Base-by-base conservation (phyloP, 495 filamentous ascomycete species). In the Filosporella fistucella region DNA sequence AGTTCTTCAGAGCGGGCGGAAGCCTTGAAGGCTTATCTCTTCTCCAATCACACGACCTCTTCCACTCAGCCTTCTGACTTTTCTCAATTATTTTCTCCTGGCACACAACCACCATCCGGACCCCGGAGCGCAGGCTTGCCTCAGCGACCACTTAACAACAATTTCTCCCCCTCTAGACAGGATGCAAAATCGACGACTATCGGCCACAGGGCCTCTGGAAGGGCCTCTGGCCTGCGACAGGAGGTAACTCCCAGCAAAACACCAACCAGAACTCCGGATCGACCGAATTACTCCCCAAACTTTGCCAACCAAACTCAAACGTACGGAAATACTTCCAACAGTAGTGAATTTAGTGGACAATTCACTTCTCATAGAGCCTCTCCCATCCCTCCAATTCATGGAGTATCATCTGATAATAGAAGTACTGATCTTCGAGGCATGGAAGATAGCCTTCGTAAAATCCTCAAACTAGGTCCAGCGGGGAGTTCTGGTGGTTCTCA, bases 371-470 rank as follows among this genome's bases (percentile, higher is more conserved):
- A 54, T 22, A 26, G 3, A 18, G 28, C 25, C 28, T 57, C 49
- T 47, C 35, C 49, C 16, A 17, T 25, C 42, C 17, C 18, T 28
- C 37, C 21, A 28, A n/a, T 51, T 18, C 20, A 39, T 42, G 39
- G 38, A 16, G 24, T 28, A 24, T 43, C 49, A 45, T 54, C 57
- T 14, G 45, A 24, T 32, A 44, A 47, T 25, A 63, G 59, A 23
- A 39, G 63, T 6, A 45, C 64, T 7, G 62, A 72, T 33, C 30
- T 76, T 42, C 35, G 59, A 36, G 53, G 64, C 3, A 73, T 75
- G 64, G 74, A 77, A 52, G 67, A 75, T 32, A 64, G 62, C 43
- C 69, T 78, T 25, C 66, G 72, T 16, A 69, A 65, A 23, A 67
- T 76, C 18, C 54, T 78, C 22, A 77, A 77, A 43, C 54, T 75